Evolutionary conservation across 345 rosid genomes (phyloP), one percentile per base, ranked within the genome.

Genomic region (Hibiscus syriacus): DNA sequence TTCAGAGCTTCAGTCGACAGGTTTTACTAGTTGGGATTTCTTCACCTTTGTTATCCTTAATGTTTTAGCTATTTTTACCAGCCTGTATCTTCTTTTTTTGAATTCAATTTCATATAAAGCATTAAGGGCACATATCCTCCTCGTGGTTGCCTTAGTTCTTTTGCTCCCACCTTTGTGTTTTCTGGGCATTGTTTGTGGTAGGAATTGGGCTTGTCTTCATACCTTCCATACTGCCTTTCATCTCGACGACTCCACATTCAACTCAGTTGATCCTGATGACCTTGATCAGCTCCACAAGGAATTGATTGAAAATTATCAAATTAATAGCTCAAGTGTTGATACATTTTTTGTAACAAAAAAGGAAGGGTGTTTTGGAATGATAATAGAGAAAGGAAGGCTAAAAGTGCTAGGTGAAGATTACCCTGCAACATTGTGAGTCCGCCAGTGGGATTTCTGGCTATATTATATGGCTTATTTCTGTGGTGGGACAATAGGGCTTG

Each of bases 401-500:
- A 80, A 75, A n/a, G 72, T 72, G 80, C 85, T 89, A 1, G 92
- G 93, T 25, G 93, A 89, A 72, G 98, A 92, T 71, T 89, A 89
- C 64, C 57, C 90, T 2, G 89, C 79, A 55, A 61, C 68, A 41
- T 17, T 80, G 71, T 80, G 86, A 0, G 78, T 86, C 41, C 74
- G 80, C 10, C 87, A 80, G 56, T 78, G 73, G 76, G 98, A 92
- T 75, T 92, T 92, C 78, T 89, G 96, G 98, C 80, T 87, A 9
- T 92, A 89, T 70, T 92, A 82, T 72, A 3, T 73, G 32, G 80
- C 94, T 0, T 92, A 92, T 57, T 83, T 92, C 56, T 92, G 90
- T 39, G 96, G 94, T 32, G 96, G 86, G 22, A 89, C 96, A 5
- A 77, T 87, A 26, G 98, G 98, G 36, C 78, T 92, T 69, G 94